A percentile compares a stretch with the other conserved stretches of the same genome.
Conservation (phyloP, 805 yeast species). For the Ogataea trehalophila region DNA sequence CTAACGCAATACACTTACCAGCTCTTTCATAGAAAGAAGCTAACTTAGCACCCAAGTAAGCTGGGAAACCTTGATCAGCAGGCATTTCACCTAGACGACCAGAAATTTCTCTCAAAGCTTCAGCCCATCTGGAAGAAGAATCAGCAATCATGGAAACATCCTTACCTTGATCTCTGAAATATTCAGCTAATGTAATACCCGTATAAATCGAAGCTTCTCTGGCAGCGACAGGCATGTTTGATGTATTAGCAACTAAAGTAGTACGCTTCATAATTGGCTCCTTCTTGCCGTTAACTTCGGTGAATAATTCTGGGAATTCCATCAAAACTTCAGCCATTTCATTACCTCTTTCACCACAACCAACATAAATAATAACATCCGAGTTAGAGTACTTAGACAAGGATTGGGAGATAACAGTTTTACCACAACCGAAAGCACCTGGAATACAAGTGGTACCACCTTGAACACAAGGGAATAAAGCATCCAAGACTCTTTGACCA, state of each 20-base stretch:
- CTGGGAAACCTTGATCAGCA: constrained; percentile 99
- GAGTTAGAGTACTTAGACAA: constrained; percentile 96
- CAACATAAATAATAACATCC: constrained; percentile 92
- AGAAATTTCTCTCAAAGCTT: constrained; percentile 98
- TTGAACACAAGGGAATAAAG: constrained; percentile 98
- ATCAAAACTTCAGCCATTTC: constrained; percentile 99
- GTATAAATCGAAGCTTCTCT: constrained; percentile 99
- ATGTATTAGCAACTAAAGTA: constrained; percentile 95
- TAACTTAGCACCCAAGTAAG: constrained; percentile 96
- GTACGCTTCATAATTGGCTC: constrained; percentile 99
- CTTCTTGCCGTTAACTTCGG: constrained; percentile 86
- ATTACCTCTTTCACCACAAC: constrained; percentile 95
- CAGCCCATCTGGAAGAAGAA: constrained; percentile 99
- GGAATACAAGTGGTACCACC: constrained; percentile 99
- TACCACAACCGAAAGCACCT: constrained; percentile 99
- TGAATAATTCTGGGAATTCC: constrained; percentile 98
- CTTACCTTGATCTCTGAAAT: constrained; percentile 99
- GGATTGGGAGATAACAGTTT: constrained; percentile 94
- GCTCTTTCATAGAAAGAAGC: constrained; percentile 99
- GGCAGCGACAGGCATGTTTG: constrained; percentile 99
- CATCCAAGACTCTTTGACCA: constrained; percentile 98
- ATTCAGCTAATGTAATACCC: constrained; percentile 97
- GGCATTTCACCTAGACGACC: constrained; percentile 99
- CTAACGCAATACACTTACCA: constrained; percentile 91
- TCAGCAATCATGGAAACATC: constrained; percentile 99